Evolutionary conservation across 805 yeast species (phyloP).

Genomic region (Candida pini): DNA sequence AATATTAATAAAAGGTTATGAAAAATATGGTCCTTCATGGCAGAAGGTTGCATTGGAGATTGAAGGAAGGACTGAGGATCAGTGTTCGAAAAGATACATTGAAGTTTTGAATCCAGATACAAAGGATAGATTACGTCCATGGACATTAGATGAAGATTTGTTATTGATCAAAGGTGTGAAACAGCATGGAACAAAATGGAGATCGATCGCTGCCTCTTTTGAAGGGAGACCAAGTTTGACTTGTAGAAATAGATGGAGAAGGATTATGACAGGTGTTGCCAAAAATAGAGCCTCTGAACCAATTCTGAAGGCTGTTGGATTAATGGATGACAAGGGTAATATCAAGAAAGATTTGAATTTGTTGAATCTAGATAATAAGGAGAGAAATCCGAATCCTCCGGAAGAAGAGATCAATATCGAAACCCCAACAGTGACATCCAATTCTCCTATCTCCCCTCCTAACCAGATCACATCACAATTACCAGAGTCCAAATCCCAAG

Average conservation of each 20-base stretch:
- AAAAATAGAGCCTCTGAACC: constrained; percentile 54
- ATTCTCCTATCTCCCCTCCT: background rate
- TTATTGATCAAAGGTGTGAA: constrained; percentile 62
- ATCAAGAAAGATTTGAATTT: background rate
- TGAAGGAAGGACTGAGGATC: constrained; percentile 87
- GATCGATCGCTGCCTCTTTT: constrained; percentile 66
- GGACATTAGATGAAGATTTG: constrained; percentile 77
- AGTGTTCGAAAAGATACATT: constrained; percentile 85
- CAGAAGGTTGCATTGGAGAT: constrained; percentile 72
- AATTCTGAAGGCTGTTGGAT: constrained; percentile 56
- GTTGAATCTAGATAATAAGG: background rate
- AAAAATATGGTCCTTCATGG: constrained; percentile 77
- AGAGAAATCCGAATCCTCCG: background rate
- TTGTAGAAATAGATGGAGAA: constrained; percentile 91
- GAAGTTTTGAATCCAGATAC: constrained; percentile 85
- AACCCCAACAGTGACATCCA: background rate
- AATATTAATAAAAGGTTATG: constrained; percentile 54
- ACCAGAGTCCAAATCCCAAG: background rate
- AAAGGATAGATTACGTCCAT: constrained; percentile 67
- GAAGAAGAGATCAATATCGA: background rate
- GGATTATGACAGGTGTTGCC: constrained; percentile 69
- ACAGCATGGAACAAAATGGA: constrained; percentile 82
- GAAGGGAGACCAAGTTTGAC: constrained; percentile 81
- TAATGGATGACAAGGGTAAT: constrained; percentile 7
- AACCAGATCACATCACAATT: background rate